phyloP scores from a whole-genome alignment of 2,329 filamentous ascomycete species.

The Mycosphaerella sp. region DNA sequence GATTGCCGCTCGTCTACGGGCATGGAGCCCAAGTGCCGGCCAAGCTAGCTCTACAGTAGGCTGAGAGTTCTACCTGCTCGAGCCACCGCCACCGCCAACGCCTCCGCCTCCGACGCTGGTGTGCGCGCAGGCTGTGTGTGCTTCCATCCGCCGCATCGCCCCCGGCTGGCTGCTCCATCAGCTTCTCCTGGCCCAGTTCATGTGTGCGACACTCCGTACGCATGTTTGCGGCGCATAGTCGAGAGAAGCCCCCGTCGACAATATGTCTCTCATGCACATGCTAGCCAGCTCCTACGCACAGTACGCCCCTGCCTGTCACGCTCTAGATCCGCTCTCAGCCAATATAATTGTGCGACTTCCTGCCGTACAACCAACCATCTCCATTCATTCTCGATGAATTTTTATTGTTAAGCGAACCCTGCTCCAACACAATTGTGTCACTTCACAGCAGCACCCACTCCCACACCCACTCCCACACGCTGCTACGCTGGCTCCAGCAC shows the following conservation, averaged over 20 bases:
- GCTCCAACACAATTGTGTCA: conserved; percentile 15
- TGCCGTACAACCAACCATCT: conserved; percentile 31
- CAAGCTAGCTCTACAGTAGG: too few relatives aligned
- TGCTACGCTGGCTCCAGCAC: conserved; percentile 12
- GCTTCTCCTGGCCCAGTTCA: neutral
- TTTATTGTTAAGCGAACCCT: conserved; percentile 22
- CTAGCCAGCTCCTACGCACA: conserved; percentile 17
- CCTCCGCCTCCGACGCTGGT: neutral
- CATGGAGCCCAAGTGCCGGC: conserved; percentile 18
- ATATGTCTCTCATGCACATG: conserved; percentile 16
- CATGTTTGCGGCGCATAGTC: conserved; percentile 12
- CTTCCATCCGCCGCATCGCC: conserved; percentile 1
- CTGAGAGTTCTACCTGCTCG: too few relatives aligned
- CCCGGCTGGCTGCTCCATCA: conserved; percentile 8
- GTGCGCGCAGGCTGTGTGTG: too few relatives aligned
- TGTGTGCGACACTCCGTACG: conserved; percentile 13
- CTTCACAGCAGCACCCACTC: conserved; percentile 14
- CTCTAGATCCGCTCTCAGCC: conserved; percentile 16
- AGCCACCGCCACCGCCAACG: conserved; percentile 6
- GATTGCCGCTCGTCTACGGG: conserved; percentile 17
- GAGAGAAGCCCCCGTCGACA: conserved; percentile 13
- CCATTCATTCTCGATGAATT: conserved; percentile 15
- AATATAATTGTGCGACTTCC: conserved; percentile 30
- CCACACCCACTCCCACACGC: too few relatives aligned
- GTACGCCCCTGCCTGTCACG: conserved; percentile 17